phyloP scores from a whole-genome alignment of 164 flowering plant species.

The Vitis amurensis region DNA sequence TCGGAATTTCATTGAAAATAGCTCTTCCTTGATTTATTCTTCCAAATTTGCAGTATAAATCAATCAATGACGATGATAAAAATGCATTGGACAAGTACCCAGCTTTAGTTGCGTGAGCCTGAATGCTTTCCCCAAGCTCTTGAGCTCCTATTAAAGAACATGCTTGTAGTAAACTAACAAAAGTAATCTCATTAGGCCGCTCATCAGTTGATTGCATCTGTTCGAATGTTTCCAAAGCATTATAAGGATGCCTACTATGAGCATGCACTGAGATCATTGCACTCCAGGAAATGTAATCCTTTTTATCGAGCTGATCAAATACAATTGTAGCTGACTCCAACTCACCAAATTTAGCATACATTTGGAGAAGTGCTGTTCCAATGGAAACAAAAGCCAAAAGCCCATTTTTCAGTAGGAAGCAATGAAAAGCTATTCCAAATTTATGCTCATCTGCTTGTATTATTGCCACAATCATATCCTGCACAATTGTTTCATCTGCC shows the following conservation, averaged over 20 bases:
- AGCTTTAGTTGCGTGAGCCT: conserved; percentile 37
- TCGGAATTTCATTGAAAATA: conserved; percentile 39
- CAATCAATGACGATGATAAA: conserved; percentile 53
- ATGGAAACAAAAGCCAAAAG: conserved; percentile 31
- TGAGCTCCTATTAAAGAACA: conserved; percentile 40
- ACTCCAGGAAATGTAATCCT: conserved; percentile 63
- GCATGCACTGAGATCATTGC: conserved; percentile 53
- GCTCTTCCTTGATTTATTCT: conserved; percentile 36
- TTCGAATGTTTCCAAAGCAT: conserved; percentile 38
- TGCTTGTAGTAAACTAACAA: conserved; percentile 54
- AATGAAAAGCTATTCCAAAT: conserved; percentile 39
- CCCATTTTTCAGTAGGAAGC: conserved; percentile 41
- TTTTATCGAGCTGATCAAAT: conserved; percentile 38
- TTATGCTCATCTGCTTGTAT: conserved; percentile 25
- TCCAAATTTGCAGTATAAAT: conserved; percentile 64
- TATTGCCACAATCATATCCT: conserved; percentile 31
- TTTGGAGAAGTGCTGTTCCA: conserved; percentile 47
- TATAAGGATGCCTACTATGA: conserved; percentile 30
- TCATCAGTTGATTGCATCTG: conserved; percentile 43
- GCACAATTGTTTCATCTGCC: conserved; percentile 34
- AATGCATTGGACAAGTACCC: conserved; percentile 46
- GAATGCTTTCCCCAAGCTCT: conserved; percentile 49
- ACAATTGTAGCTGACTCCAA: conserved; percentile 26
- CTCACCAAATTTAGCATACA: conserved; percentile 53
- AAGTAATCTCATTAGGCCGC: conserved; percentile 50